Evolutionary conservation across 345 rosid species (phyloP).

Genomic region (Clausena lansium): DNA sequence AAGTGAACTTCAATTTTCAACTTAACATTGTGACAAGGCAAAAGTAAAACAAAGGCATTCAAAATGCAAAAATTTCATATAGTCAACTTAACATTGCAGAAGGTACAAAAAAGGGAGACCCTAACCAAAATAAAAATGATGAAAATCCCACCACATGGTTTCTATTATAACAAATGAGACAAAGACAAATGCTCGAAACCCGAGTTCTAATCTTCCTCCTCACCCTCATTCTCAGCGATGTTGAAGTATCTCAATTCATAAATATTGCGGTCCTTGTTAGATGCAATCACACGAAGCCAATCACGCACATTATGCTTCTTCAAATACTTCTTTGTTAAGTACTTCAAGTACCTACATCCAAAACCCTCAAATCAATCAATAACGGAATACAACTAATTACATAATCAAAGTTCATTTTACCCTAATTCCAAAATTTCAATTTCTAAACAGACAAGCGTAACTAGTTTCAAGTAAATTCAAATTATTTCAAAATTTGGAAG

Average conservation of each 20-base stretch:
- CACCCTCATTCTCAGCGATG: constrained; percentile 93
- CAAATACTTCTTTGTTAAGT: constrained; percentile 85
- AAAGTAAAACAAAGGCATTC: not conserved
- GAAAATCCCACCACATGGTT: not conserved
- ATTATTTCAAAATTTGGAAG: too few species aligned
- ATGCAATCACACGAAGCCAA: constrained; percentile 90
- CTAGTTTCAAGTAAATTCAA: not conserved
- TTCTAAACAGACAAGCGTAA: too few species aligned
- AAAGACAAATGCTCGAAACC: not conserved
- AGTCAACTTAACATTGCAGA: constrained; percentile 5
- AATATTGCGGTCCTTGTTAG: constrained; percentile 79
- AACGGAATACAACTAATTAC: not conserved
- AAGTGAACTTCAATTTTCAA: not conserved
- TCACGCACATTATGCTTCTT: constrained; percentile 95
- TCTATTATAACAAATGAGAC: not conserved
- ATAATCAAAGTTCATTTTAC: not conserved
- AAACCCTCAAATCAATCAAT: not conserved
- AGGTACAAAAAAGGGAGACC: not conserved
- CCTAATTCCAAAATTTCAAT: not conserved
- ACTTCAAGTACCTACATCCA: constrained; percentile 66
- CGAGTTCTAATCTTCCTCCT: constrained; percentile 67
- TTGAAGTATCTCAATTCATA: constrained; percentile 93
- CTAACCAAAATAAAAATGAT: not conserved
- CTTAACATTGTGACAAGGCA: not conserved
- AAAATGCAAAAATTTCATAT: not conserved